Conservation (phyloP, 148 eudicot genomes). For the Persicaria tinctoria region DNA sequence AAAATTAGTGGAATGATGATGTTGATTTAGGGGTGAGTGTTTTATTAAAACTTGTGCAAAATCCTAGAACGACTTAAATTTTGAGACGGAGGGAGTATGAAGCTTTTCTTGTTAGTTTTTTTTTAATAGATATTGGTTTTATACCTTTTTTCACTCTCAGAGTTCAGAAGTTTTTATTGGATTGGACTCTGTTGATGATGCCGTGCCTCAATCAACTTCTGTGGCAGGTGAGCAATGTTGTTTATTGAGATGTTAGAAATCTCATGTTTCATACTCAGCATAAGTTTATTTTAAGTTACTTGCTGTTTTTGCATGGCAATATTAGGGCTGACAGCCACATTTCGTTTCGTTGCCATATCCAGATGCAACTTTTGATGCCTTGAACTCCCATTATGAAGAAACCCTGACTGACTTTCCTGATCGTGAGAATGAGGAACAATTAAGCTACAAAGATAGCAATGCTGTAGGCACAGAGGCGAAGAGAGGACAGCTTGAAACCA, state of each 20-base stretch:
- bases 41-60: too few species aligned
- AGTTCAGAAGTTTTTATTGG: constrained; percentile 27
- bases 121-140: not conserved
- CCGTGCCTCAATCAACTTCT: constrained; percentile 20
- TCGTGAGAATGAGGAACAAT: constrained; percentile 20
- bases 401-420: constrained; percentile 12
- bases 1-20: too few species aligned
- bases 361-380: constrained; percentile 15
- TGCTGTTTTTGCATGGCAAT: not conserved
- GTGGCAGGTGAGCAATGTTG: constrained; percentile 21
- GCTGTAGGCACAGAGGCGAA: constrained; percentile 16
- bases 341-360: not conserved
- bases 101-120: not conserved
- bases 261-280: not conserved
- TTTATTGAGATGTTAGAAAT: not conserved
- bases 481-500: constrained; percentile 15
- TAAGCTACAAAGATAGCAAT: constrained; percentile 17
- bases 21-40: too few species aligned
- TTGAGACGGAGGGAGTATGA: not conserved
- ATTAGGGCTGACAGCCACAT: not conserved
- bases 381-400: constrained; percentile 19
- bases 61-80: too few species aligned
- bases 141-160: constrained; percentile 21
- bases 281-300: not conserved
- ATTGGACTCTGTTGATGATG: constrained; percentile 26